Evolutionary conservation across 176 grass and related monocot species (phyloP).

Genomic region (Themeda triandra): DNA sequence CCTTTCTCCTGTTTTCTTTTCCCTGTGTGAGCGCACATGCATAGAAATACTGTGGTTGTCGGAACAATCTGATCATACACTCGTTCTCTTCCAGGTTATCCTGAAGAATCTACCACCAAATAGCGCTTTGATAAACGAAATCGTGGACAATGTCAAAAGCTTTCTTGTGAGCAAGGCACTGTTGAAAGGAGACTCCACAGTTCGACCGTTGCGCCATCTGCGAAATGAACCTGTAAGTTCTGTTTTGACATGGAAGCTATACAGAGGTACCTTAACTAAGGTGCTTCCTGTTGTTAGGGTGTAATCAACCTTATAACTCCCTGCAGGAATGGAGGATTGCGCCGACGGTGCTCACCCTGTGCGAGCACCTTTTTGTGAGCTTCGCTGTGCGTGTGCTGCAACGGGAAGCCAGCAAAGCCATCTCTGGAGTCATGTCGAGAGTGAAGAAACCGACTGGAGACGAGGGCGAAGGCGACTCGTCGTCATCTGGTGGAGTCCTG

Average conservation of each 20-base stretch:
- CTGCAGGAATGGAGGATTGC: conserved; percentile 80
- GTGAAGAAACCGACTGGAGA: conserved; percentile 21
- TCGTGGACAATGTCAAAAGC: conserved; percentile 68
- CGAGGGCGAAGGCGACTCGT: not conserved
- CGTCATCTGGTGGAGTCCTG: not conserved
- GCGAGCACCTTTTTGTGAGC: conserved; percentile 81
- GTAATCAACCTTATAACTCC: not conserved
- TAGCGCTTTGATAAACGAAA: conserved; percentile 73
- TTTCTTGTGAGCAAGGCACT: conserved; percentile 82
- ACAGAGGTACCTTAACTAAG: too few species aligned
- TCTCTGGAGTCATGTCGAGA: conserved; percentile 21
- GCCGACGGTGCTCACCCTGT: conserved; percentile 67
- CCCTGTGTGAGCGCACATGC: not conserved
- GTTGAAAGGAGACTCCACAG: conserved; percentile 57
- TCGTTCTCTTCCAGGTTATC: conserved; percentile 46
- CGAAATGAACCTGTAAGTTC: conserved; percentile 62
- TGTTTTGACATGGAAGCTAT: not conserved
- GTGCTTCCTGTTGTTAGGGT: not conserved
- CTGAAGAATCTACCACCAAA: conserved; percentile 83
- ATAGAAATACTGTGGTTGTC: not conserved
- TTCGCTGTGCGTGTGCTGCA: conserved; percentile 64
- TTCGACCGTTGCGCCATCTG: conserved; percentile 56
- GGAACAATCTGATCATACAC: not conserved
- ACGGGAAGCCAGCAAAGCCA: conserved; percentile 50
- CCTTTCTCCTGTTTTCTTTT: not conserved